Evolutionary conservation across 2,329 filamentous ascomycete species (phyloP).

Genomic region (Colletotrichum sp.): DNA sequence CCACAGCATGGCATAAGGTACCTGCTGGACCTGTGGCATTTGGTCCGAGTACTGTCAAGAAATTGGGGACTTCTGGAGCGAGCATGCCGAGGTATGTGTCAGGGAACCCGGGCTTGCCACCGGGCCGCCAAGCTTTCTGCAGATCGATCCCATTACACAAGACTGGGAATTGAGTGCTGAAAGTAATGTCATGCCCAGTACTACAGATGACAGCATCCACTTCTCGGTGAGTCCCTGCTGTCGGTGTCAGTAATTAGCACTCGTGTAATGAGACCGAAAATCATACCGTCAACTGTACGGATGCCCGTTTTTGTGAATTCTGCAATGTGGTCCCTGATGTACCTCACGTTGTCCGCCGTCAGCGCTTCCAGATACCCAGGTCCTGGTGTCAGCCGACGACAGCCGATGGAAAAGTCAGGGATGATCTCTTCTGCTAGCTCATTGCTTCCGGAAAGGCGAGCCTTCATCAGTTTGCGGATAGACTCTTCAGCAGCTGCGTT

Average conservation of each 20-base stretch:
- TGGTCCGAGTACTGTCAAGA: neutral
- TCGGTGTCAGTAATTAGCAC: rapidly evolving
- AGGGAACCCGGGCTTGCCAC: neutral
- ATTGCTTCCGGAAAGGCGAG: neutral
- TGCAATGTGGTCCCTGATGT: neutral
- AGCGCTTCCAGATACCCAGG: neutral
- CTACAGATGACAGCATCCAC: neutral
- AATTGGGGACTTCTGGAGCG: neutral
- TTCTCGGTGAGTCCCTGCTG: neutral
- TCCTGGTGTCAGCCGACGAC: neutral
- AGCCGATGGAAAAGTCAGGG: neutral
- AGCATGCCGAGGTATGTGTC: neutral
- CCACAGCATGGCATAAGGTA: neutral
- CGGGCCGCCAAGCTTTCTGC: neutral
- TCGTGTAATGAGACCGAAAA: rapidly evolving
- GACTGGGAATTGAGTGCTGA: neutral
- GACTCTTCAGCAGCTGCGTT: neutral
- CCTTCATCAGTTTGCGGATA: neutral
- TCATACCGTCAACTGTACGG: neutral
- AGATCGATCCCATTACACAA: neutral
- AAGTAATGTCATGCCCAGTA: neutral
- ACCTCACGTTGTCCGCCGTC: neutral
- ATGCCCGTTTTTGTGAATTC: neutral
- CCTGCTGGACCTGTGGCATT: neutral
- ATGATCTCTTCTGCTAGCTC: neutral